Percentiles rank a stretch among this genome's conserved stretches.
phyloP scores from a whole-genome alignment of 2,329 filamentous ascomycete species.

The Emergomyces pasteurianus region DNA sequence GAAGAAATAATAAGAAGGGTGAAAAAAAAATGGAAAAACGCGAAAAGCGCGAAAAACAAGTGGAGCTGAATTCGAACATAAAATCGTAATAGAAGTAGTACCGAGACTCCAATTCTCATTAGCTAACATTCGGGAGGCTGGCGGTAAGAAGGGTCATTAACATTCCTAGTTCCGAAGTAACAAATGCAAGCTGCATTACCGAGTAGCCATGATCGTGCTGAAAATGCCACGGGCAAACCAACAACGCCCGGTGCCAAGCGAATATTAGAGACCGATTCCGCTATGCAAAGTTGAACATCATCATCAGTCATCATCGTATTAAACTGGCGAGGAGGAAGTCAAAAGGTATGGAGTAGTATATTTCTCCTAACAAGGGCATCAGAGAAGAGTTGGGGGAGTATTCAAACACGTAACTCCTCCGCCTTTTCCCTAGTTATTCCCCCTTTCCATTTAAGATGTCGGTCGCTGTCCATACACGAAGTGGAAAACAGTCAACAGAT shows the following conservation, averaged over 20 bases:
- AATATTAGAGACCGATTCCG: neutral
- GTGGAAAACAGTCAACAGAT: constrained; percentile 6
- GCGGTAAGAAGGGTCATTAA: no score
- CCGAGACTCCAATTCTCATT: neutral
- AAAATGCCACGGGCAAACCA: neutral
- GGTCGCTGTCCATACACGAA: neutral
- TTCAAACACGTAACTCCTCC: neutral
- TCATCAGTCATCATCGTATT: neutral
- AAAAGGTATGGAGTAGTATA: neutral
- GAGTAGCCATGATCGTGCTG: neutral
- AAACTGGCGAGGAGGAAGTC: neutral
- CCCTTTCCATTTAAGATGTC: neutral
- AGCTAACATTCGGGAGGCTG: neutral
- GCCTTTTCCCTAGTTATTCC: neutral
- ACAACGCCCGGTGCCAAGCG: neutral
- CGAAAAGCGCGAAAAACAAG: neutral
- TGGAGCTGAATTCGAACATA: no score
- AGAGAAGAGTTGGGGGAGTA: neutral
- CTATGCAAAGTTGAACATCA: neutral
- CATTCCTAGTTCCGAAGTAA: neutral
- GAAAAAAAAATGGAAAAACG: neutral
- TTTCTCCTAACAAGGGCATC: neutral
- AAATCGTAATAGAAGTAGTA: no score
- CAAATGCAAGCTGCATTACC: neutral
- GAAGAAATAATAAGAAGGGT: neutral